A percentile compares a stretch with the other conserved stretches of the same genome.
Evolutionary conservation across 129 eudicot genomes (phyloP).

Genomic region (Lonicera japonica): DNA sequence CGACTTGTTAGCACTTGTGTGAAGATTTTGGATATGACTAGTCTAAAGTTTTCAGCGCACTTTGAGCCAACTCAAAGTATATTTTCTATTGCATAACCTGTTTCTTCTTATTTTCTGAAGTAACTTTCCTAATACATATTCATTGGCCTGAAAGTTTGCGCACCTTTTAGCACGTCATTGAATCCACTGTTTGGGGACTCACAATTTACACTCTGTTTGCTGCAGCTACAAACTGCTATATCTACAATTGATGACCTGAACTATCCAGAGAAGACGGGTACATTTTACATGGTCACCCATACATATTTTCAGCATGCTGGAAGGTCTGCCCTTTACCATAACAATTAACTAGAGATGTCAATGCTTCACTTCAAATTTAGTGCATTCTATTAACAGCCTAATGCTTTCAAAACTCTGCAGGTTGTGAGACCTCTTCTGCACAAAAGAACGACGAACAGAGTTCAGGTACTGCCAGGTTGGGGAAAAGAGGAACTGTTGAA

Average conservation of each 20-base stretch:
- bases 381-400: not conserved
- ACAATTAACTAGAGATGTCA: slow-evolving; percentile 4
- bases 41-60: slow-evolving; percentile 90
- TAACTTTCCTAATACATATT: too few species aligned
- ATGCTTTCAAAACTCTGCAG: slow-evolving; percentile 34
- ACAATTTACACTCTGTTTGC: not conserved
- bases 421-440: slow-evolving; percentile 89
- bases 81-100: not conserved
- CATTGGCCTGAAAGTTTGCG: not conserved
- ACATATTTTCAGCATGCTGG: slow-evolving; percentile 98
- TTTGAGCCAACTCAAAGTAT: slow-evolving; percentile 78
- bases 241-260: slow-evolving; percentile 92
- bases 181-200: not conserved
- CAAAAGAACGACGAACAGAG: slow-evolving; percentile 88
- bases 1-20: slow-evolving; percentile 73
- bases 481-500: slow-evolving; percentile 79
- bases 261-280: slow-evolving; percentile 98
- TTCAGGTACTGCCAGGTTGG: slow-evolving; percentile 83
- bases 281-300: slow-evolving; percentile 88
- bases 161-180: not conserved
- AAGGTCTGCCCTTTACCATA: slow-evolving; percentile 49
- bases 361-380: not conserved
- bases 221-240: slow-evolving; percentile 80
- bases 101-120: not conserved
- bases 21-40: slow-evolving; percentile 88